Evolutionary conservation across 176 grass and related monocot genomes (phyloP).

Genomic region (Zizania latifolia): DNA sequence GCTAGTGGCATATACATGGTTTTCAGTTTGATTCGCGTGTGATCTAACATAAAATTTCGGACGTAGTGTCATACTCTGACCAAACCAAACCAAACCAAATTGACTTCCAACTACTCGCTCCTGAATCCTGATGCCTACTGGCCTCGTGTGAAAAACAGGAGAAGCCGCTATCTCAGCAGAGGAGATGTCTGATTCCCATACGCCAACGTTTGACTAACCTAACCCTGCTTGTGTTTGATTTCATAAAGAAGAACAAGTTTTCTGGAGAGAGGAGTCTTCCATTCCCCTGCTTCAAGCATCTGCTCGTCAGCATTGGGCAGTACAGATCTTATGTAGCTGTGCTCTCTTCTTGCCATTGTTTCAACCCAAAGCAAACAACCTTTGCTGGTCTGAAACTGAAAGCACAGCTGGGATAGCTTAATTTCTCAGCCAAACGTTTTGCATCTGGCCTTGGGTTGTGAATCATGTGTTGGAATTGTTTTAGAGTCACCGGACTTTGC

Average conservation of each 20-base stretch:
- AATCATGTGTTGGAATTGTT: slow-evolving; percentile 34
- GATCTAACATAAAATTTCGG: background rate
- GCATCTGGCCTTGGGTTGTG: slow-evolving; percentile 20
- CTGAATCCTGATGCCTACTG: background rate
- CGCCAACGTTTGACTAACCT: slow-evolving; percentile 20
- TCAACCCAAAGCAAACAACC: slow-evolving; percentile 37
- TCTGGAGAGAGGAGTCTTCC: slow-evolving; percentile 22
- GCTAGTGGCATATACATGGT: background rate
- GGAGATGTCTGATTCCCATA: slow-evolving; percentile 18
- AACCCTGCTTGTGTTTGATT: background rate
- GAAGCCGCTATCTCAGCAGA: background rate
- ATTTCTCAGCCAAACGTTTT: slow-evolving; percentile 8
- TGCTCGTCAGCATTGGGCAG: slow-evolving; percentile 6
- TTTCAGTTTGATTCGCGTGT: slow-evolving; percentile 1
- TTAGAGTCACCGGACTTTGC: background rate
- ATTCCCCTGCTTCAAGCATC: slow-evolving; percentile 9
- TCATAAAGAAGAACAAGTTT: background rate
- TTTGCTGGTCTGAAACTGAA: slow-evolving; percentile 8
- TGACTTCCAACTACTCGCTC: background rate
- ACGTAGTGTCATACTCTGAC: background rate
- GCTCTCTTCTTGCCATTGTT: slow-evolving; percentile 19
- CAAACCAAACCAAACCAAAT: background rate
- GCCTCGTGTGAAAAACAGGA: background rate
- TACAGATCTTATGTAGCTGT: background rate
- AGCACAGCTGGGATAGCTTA: background rate